These are phyloP conservation scores for Pezicula neosporulosa DNA, from an alignment of 2,329 filamentous ascomycete genomes.

Conservation along the genomic window DNA sequence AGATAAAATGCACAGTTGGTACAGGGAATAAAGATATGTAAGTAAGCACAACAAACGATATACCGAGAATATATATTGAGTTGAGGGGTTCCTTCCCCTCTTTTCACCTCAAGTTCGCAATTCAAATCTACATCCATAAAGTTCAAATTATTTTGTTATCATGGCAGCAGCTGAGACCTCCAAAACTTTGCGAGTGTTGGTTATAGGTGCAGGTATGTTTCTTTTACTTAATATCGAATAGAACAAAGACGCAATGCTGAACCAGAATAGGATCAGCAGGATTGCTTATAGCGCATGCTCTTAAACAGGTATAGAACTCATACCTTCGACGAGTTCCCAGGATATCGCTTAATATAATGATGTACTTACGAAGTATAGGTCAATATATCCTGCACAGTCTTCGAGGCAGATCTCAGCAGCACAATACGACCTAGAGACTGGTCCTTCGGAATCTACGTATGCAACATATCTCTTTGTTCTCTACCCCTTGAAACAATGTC, in stretches of 20 bases:
- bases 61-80: not conserved
- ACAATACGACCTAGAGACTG: conserved; percentile 27
- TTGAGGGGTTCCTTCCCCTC: not conserved
- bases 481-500: no score
- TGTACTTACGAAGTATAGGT: conserved; percentile 10
- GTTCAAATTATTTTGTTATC: not conserved
- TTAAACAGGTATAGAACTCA: conserved; percentile 10
- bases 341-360: not conserved
- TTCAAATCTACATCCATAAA: not conserved
- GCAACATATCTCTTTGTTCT: no score
- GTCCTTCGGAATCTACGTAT: conserved; percentile 31
- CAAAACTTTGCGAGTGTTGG: conserved; percentile 12
- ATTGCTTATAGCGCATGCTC: conserved; percentile 13
- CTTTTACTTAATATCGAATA: not conserved
- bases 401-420: conserved; percentile 26
- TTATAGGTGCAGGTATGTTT: conserved; percentile 14
- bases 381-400: conserved; percentile 26
- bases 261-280: conserved; percentile 13
- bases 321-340: not conserved
- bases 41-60: not conserved
- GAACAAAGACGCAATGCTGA: not conserved
- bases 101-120: not conserved
- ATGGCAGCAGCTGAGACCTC: not conserved
- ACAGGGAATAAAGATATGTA: not conserved
- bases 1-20: not conserved